Evolutionary conservation across 2,329 filamentous ascomycete genomes (phyloP).

Genomic region (Corniculantispora saksenae): DNA sequence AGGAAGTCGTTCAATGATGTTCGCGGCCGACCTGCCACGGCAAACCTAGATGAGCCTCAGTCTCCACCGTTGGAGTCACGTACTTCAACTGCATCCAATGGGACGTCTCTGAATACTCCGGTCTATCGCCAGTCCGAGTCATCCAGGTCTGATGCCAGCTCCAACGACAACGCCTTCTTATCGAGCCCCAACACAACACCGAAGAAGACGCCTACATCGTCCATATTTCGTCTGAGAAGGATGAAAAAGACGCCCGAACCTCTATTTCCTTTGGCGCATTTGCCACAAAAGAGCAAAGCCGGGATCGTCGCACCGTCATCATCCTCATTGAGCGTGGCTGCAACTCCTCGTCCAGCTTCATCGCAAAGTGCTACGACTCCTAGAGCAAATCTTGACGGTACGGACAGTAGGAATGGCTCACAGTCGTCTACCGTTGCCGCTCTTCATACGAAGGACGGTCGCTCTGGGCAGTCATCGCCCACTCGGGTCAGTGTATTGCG

Average conservation of each 20-base stretch:
- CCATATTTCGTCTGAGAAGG: constrained; percentile 80
- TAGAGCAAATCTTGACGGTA: constrained; percentile 28
- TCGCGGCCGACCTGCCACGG: constrained; percentile 32
- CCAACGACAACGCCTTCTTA: constrained; percentile 63
- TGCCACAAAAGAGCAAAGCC: constrained; percentile 71
- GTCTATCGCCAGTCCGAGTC: constrained; percentile 65
- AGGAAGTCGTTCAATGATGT: constrained; percentile 49
- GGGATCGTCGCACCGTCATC: constrained; percentile 38
- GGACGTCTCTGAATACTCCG: constrained; percentile 50
- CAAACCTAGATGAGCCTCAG: constrained; percentile 58
- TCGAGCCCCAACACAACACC: constrained; percentile 62
- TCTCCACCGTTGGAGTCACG: constrained; percentile 34
- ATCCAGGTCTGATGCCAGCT: constrained; percentile 84
- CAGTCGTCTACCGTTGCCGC: constrained; percentile 49
- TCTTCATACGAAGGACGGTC: constrained; percentile 44
- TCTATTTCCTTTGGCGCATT: constrained; percentile 80
- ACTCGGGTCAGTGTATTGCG: constrained; percentile 63
- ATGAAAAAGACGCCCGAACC: constrained; percentile 73
- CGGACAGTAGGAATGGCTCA: constrained; percentile 30
- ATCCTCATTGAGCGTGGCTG: constrained; percentile 42
- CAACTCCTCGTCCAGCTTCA: constrained; percentile 38
- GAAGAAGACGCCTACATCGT: constrained; percentile 63
- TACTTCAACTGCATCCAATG: constrained; percentile 30
- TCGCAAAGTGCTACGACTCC: constrained; percentile 33
- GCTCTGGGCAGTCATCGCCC: constrained; percentile 68